A percentile compares a stretch with the other conserved stretches of the same genome.
These are phyloP conservation scores for Neobulgaria alba DNA, from an alignment of 2,329 filamentous ascomycete genomes.

Conservation along the genomic window DNA sequence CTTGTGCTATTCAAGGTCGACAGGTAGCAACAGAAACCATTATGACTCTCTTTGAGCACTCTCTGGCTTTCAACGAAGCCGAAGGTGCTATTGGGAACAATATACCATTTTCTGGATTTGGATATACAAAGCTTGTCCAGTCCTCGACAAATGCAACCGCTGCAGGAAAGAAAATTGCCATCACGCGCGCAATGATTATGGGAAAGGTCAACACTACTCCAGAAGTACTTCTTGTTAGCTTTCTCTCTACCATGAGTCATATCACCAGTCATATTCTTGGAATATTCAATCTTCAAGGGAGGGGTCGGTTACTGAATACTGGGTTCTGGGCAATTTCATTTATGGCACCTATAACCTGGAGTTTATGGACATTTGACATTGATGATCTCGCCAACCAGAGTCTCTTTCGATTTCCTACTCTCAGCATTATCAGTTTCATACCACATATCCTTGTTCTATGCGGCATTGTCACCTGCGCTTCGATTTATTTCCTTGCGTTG, in stretches of 20 bases:
- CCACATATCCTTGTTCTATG: slow-evolving; percentile 81
- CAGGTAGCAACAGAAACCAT: slow-evolving; percentile 76
- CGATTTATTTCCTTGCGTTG: slow-evolving; percentile 72
- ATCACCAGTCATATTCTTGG: slow-evolving; percentile 77
- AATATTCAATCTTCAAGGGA: slow-evolving; percentile 69
- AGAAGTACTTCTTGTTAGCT: slow-evolving; percentile 76
- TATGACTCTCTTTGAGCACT: slow-evolving; percentile 96
- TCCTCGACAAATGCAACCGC: slow-evolving; percentile 13
- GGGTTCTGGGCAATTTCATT: slow-evolving; percentile 86
- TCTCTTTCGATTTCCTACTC: slow-evolving; percentile 80
- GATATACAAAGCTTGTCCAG: slow-evolving; percentile 17
- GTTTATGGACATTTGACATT: slow-evolving; percentile 53
- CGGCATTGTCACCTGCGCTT: slow-evolving; percentile 67
- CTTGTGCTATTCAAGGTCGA: slow-evolving; percentile 79
- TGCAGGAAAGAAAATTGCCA: slow-evolving; percentile 36
- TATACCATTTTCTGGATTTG: slow-evolving; percentile 57
- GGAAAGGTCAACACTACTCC: slow-evolving; percentile 79
- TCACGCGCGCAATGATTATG: slow-evolving; percentile 60
- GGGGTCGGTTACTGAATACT: slow-evolving; percentile 76
- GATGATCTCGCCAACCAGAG: slow-evolving; percentile 54
- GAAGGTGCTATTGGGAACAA: slow-evolving; percentile 80
- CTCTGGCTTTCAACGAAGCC: slow-evolving; percentile 89
- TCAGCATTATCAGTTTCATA: slow-evolving; percentile 90
- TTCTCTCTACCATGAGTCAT: slow-evolving; percentile 86
- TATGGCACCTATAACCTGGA: slow-evolving; percentile 77